Conservation (phyloP, 2,329 filamentous ascomycete genomes). For the Sporothrix globosa region DNA sequence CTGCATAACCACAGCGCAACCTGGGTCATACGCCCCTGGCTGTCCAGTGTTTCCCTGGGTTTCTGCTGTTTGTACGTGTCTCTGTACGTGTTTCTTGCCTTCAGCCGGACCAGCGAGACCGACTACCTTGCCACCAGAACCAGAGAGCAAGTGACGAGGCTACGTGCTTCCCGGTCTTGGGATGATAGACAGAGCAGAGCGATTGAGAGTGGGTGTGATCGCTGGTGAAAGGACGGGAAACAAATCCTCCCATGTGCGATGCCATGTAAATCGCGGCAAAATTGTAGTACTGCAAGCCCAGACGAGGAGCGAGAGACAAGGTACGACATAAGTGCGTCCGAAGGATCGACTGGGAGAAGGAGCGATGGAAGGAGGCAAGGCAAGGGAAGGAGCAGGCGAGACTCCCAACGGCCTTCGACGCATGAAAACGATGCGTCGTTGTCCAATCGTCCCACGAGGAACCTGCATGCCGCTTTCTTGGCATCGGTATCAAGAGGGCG, state of each 20-base stretch:
- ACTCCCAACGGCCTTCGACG: not conserved
- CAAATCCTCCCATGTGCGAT: not conserved
- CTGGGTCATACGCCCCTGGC: not conserved
- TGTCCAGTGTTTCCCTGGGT: not conserved
- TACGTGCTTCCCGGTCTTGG: conserved; percentile 18
- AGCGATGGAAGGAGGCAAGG: conserved; percentile 1
- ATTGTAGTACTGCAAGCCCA: not conserved
- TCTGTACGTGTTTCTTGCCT: conserved; percentile 22
- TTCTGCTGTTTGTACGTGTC: not conserved
- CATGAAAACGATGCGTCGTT: conserved; percentile 23
- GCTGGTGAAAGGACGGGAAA: conserved; percentile 1
- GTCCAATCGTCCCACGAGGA: conserved; percentile 17
- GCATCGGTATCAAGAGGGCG: conserved; percentile 12
- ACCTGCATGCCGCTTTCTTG: conserved; percentile 12
- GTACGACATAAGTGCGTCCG: not conserved
- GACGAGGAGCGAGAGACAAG: conserved; percentile 3
- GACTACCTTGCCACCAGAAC: not conserved
- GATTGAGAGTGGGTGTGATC: not conserved
- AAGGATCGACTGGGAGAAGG: conserved; percentile 24
- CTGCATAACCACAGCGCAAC: conserved; percentile 6
- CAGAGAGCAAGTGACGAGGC: conserved; percentile 7
- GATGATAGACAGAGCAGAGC: not conserved
- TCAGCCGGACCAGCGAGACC: conserved; percentile 13
- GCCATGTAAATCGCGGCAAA: not conserved
- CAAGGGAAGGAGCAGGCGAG: conserved; percentile 10